phyloP scores from a whole-genome alignment of 1,284 basidiomycete genomes.

The Leccinum pseudoinsigne region DNA sequence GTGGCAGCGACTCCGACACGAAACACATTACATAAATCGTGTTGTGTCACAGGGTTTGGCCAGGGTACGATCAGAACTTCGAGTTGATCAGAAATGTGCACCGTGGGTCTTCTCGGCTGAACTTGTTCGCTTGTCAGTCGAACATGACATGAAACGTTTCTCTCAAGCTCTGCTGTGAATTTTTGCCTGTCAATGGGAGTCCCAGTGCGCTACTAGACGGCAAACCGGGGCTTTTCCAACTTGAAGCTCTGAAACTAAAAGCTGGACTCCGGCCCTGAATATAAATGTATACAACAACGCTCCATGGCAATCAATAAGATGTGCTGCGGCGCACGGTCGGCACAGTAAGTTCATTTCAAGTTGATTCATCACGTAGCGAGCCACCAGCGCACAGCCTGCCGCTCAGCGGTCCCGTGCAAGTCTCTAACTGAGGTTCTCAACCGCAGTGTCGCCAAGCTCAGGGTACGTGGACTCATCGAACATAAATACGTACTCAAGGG shows the following conservation, averaged over 20 bases:
- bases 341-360: neutral
- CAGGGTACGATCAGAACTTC: neutral
- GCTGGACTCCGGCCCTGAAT: neutral
- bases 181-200: neutral
- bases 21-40: neutral
- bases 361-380: neutral
- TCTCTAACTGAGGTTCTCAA: neutral
- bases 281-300: neutral
- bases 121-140: neutral
- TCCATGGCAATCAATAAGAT: neutral
- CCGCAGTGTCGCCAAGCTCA: neutral
- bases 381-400: slow-evolving; percentile 2
- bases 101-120: neutral
- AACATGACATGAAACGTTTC: neutral
- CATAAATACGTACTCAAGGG: neutral
- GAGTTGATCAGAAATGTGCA: neutral
- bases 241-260: neutral
- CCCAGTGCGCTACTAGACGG: neutral
- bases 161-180: neutral
- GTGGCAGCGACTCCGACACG: neutral
- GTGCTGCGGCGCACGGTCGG: neutral
- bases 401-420: neutral
- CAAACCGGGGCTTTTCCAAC: neutral
- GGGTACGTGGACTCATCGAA: neutral
- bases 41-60: neutral